Evolutionary conservation across 495 filamentous ascomycete species (phyloP).

Genomic region (Podospora australis): DNA sequence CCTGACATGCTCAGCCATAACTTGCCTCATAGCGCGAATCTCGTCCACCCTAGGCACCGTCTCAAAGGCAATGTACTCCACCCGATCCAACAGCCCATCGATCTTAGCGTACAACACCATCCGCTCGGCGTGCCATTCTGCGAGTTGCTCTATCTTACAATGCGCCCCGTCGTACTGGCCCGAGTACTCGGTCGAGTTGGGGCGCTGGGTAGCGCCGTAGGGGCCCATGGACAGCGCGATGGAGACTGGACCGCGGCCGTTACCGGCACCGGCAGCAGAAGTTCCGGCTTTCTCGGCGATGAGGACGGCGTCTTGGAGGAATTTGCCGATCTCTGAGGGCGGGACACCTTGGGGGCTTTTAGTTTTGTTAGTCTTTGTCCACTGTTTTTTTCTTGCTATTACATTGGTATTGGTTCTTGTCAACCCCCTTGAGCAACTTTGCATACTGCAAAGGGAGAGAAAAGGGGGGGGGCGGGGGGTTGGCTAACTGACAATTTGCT

Average conservation of each 20-base stretch:
- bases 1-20: slow-evolving; percentile 11
- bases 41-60: slow-evolving; percentile 55
- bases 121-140: slow-evolving; percentile 51
- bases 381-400: not conserved
- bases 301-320: slow-evolving; percentile 29
- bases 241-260: not conserved
- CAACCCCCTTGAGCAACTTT: too few relatives aligned
- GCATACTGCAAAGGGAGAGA: too few relatives aligned
- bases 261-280: slow-evolving; percentile 11
- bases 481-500: not conserved
- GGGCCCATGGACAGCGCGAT: slow-evolving; percentile 55
- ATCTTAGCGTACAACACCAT: slow-evolving; percentile 39
- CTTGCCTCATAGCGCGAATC: slow-evolving; percentile 49
- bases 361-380: not conserved
- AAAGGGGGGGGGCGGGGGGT: too few relatives aligned
- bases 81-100: slow-evolving; percentile 17
- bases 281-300: slow-evolving; percentile 32
- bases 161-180: slow-evolving; percentile 49
- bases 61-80: slow-evolving; percentile 58
- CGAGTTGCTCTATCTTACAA: slow-evolving; percentile 34
- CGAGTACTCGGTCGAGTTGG: slow-evolving; percentile 54
- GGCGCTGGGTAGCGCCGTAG: slow-evolving; percentile 59
- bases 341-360: slow-evolving; percentile 14
- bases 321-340: slow-evolving; percentile 19
- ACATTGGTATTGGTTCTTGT: too few relatives aligned